Conservation (phyloP, 805 yeast genomes). For the Lachancea sp. region DNA sequence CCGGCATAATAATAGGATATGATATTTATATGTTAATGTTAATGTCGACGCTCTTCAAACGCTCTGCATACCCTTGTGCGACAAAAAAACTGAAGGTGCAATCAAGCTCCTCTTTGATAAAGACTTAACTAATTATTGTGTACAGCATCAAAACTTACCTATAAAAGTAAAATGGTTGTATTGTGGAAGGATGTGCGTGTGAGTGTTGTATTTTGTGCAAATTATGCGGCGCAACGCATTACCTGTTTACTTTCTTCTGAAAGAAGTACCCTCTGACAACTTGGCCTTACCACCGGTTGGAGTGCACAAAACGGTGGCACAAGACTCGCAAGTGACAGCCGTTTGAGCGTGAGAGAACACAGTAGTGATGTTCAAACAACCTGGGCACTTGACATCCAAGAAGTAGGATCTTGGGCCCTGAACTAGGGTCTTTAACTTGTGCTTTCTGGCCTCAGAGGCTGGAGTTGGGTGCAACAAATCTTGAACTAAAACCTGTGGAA, state of each 20-base stretch:
- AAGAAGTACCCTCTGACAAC: conserved; percentile 98
- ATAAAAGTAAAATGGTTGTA: conserved; percentile 2
- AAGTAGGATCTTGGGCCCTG: conserved; percentile 98
- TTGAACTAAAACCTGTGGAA: conserved; percentile 85
- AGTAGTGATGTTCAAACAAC: conserved; percentile 97
- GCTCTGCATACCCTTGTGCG: too few species aligned
- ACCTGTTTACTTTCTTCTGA: conserved; percentile 86
- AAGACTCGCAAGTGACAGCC: conserved; percentile 98
- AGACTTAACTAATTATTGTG: conserved; percentile 7
- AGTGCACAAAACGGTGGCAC: conserved; percentile 96
- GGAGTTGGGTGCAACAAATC: conserved; percentile 98
- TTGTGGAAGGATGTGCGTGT: not conserved
- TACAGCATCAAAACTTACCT: conserved; percentile 12
- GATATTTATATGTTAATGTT: not conserved
- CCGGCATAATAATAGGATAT: too few species aligned
- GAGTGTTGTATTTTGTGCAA: conserved; percentile 1
- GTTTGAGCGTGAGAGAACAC: conserved; percentile 99
- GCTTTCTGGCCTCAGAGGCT: conserved; percentile 92
- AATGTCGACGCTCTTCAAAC: too few species aligned
- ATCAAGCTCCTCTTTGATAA: not conserved
- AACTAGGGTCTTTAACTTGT: conserved; percentile 96
- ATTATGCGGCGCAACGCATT: not conserved
- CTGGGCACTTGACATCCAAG: conserved; percentile 99
- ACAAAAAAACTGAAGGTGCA: too few species aligned
- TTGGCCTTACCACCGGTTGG: conserved; percentile 99